These are phyloP conservation scores for Aphanocladium album DNA, from an alignment of 2,329 filamentous ascomycete genomes.

Conservation along the genomic window DNA sequence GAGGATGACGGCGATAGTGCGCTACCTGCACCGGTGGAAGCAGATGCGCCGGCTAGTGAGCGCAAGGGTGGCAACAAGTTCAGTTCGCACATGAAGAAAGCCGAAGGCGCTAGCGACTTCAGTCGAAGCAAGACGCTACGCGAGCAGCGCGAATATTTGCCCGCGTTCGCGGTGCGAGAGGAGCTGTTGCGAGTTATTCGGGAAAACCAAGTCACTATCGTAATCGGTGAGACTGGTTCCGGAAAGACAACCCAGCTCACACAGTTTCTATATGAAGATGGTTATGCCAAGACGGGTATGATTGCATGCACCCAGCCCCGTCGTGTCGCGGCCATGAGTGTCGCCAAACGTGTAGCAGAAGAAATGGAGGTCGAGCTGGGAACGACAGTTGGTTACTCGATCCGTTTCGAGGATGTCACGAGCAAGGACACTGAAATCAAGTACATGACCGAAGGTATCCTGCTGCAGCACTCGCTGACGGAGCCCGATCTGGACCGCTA, in stretches of 20 bases:
- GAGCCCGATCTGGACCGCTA: constrained; percentile 93
- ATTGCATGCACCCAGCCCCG: constrained; percentile 96
- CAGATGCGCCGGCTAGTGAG: constrained; percentile 52
- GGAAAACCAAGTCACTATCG: constrained; percentile 95
- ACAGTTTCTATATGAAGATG: constrained; percentile 93
- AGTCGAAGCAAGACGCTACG: constrained; percentile 85
- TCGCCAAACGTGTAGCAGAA: constrained; percentile 95
- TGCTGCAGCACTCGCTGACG: constrained; percentile 87
- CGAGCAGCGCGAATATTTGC: constrained; percentile 89
- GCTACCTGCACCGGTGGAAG: constrained; percentile 67
- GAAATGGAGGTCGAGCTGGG: constrained; percentile 96
- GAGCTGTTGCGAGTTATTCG: constrained; percentile 86
- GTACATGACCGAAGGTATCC: constrained; percentile 97
- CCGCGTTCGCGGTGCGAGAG: constrained; percentile 93
- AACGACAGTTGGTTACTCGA: constrained; percentile 87
- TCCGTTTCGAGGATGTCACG: constrained; percentile 97
- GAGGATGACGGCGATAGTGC: constrained; percentile 92
- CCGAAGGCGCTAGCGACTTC: constrained; percentile 81
- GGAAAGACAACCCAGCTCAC: constrained; percentile 97
- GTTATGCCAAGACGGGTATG: constrained; percentile 80
- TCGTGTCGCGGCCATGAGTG: constrained; percentile 97
- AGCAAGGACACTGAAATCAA: constrained; percentile 95
- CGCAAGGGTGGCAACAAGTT: constrained; percentile 62
- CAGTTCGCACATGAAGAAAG: constrained; percentile 82
- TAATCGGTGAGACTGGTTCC: constrained; percentile 94